These are phyloP conservation scores for Elsinoe arachidis DNA, from an alignment of 2,329 filamentous ascomycete species.

Conservation along the genomic window DNA sequence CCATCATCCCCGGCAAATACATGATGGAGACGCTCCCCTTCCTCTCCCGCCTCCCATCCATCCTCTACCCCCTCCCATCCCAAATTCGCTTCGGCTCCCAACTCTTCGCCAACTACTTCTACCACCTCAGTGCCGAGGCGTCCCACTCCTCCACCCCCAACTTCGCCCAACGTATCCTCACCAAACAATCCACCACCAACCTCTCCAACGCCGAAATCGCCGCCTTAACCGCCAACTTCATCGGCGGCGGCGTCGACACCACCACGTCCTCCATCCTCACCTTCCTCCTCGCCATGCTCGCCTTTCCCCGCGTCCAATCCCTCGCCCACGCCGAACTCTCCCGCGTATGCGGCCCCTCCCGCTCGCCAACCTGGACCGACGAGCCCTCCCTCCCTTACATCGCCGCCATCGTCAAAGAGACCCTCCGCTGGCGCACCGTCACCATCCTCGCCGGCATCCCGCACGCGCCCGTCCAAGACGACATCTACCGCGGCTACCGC, in stretches of 20 bases:
- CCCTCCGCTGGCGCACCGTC: slow-evolving; percentile 30
- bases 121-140: slow-evolving; percentile 15
- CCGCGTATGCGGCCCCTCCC: slow-evolving; percentile 20
- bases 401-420: slow-evolving; percentile 27
- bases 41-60: slow-evolving; percentile 13
- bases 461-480: slow-evolving; percentile 20
- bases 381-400: slow-evolving; percentile 28
- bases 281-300: slow-evolving; percentile 27
- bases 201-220: not conserved
- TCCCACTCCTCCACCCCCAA: not conserved
- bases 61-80: slow-evolving; percentile 14
- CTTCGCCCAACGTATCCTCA: slow-evolving; percentile 14
- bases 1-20: slow-evolving; percentile 16
- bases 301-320: slow-evolving; percentile 22
- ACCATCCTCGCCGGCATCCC: slow-evolving; percentile 26
- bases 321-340: slow-evolving; percentile 29
- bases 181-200: not conserved
- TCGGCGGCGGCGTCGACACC: slow-evolving; percentile 7
- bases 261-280: slow-evolving; percentile 30
- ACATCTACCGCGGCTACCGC: slow-evolving; percentile 22
- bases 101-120: slow-evolving; percentile 14
- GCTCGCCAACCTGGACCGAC: slow-evolving; percentile 27
- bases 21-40: slow-evolving; percentile 17
- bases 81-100: slow-evolving; percentile 4
- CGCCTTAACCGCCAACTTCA: not conserved